phyloP scores from a whole-genome alignment of 1,139 yeast species.

The Torulaspora globosa region DNA sequence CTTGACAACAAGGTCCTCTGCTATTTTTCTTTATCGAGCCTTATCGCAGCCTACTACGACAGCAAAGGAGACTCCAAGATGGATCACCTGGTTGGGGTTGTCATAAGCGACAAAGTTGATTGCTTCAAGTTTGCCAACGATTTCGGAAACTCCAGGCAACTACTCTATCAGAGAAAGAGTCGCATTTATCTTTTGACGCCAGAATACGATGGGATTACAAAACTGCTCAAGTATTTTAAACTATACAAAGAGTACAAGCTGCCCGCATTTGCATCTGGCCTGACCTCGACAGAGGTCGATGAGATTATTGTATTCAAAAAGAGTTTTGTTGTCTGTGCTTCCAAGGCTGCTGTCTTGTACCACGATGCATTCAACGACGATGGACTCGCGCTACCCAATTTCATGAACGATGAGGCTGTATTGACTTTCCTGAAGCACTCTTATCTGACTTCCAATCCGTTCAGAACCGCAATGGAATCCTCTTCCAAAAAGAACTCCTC shows the following conservation, averaged over 20 bases:
- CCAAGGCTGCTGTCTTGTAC: constrained; percentile 65
- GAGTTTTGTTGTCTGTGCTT: constrained; percentile 62
- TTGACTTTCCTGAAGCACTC: constrained; percentile 29
- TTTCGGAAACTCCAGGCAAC: constrained; percentile 58
- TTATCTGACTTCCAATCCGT: constrained; percentile 31
- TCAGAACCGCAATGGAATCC: constrained; percentile 32
- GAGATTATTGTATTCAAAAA: constrained; percentile 58
- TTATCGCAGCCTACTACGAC: constrained; percentile 36
- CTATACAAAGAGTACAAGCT: constrained; percentile 44
- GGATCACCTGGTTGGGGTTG: constrained; percentile 35
- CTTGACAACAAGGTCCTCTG: constrained; percentile 57
- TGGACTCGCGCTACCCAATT: constrained; percentile 50
- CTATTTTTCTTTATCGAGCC: constrained; percentile 54
- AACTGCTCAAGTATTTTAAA: constrained; percentile 49
- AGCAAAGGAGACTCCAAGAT: constrained; percentile 29
- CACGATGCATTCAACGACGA: constrained; percentile 52
- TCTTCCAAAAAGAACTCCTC: constrained; percentile 40
- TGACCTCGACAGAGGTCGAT: constrained; percentile 51
- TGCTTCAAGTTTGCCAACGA: constrained; percentile 57
- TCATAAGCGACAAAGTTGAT: constrained; percentile 41
- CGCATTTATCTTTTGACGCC: constrained; percentile 37
- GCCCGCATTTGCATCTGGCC: constrained; percentile 39
- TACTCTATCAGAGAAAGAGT: constrained; percentile 49
- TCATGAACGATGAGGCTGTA: constrained; percentile 34
- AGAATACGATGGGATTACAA: constrained; percentile 52